Evolutionary conservation across 129 eudicot genomes (phyloP).

Genomic region (Ambrosia artemisiifolia): DNA sequence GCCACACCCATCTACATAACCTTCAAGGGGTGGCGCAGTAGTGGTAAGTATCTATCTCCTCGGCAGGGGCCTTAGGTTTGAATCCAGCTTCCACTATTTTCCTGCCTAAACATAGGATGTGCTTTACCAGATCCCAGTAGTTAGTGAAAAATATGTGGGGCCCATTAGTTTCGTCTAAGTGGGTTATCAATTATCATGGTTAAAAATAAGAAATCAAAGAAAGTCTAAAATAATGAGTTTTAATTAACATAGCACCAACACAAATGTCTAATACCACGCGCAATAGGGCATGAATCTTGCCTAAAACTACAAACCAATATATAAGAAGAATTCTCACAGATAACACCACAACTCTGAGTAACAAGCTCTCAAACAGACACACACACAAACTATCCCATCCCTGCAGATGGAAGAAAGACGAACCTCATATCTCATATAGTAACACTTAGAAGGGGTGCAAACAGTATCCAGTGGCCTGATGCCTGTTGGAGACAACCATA

Average conservation of each 20-base stretch:
- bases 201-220: neutral
- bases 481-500: constrained; percentile 57
- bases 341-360: constrained; percentile 36
- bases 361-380: constrained; percentile 39
- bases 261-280: neutral
- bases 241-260: neutral
- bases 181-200: no score
- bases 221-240: neutral
- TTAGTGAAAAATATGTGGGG: no score
- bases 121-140: no score
- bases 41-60: no score
- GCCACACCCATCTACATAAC: no score
- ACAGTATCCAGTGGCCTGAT: constrained; percentile 62
- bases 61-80: no score
- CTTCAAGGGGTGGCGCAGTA: no score
- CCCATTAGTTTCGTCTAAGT: no score
- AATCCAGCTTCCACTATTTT: no score
- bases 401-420: constrained; percentile 42
- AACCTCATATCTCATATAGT: constrained; percentile 59
- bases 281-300: constrained; percentile 12
- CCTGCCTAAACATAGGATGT: no score
- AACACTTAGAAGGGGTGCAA: constrained; percentile 41
- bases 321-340: constrained; percentile 26
- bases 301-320: constrained; percentile 25
- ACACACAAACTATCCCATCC: constrained; percentile 41